Evolutionary conservation across 73 alveolate species (phyloP), one percentile per base, ranked within the genome.

Genomic region (Loxodes magnus): DNA sequence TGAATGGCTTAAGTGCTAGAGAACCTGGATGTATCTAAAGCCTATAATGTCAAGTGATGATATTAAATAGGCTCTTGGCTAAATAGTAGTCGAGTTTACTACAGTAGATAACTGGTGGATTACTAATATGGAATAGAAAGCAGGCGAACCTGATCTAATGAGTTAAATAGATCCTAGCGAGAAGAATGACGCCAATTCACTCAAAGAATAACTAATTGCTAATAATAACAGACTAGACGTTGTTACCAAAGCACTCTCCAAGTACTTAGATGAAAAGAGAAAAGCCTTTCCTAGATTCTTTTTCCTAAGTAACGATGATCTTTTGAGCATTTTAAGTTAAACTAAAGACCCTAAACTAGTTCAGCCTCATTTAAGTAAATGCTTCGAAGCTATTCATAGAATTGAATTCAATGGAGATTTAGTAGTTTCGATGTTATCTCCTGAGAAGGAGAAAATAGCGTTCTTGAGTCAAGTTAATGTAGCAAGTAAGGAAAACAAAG

Each of bases 31-130:
- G 95, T 90, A 95, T 57, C 74, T 95, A 37, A 98, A 95, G 63
- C 99, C 99, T 3, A 95, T 95, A 50, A 93, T 95, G 60, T 83
- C 96, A 34, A 88, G 98, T 1, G 98, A 93, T 58, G 99, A 95
- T 54, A 94, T 95, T 14, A 60, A 87, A 88, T 73, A 91, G 89
- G 55, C 87, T 79, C 31, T 74, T 88, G 74, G 88, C 98, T 0
- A 64, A 69, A 0, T 96, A 88, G 73, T 81, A 86, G 29, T 50
- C 88, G 0, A 51, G 51, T 88, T 88, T 77, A 66, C 48, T 33
- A 80, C 71, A 48, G 96, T 88, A 10, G 94, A 88, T 53, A 59
- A 64, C 27, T 72, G 58, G 31, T 88, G 98, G 98, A 79, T 87
- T 61, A 74, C 66, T 5, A 77, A 82, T 24, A 84, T 84, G 96